phyloP scores from a whole-genome alignment of 371 early-diverging fungal genomes.

The Syncephalastrum sp. region DNA sequence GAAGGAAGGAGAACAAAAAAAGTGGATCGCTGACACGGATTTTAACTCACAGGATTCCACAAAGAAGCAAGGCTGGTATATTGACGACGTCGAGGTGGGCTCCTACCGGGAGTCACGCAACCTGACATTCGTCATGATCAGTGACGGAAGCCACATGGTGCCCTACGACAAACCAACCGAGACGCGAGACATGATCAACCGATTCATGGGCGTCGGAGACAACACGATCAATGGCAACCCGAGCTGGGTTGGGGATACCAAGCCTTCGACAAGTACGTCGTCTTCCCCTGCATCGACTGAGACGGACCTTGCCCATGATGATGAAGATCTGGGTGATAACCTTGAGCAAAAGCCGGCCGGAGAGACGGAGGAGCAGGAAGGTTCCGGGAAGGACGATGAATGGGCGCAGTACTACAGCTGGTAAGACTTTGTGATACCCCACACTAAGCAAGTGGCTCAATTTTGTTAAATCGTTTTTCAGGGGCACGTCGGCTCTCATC shows the following conservation, averaged over 20 bases:
- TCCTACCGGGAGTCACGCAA: slow-evolving; percentile 60
- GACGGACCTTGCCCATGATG: neutral
- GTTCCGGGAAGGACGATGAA: slow-evolving; percentile 1
- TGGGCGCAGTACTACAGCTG: slow-evolving; percentile 27
- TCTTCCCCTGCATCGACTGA: neutral
- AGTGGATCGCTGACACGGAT: neutral
- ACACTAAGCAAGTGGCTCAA: neutral
- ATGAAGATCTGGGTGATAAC: neutral
- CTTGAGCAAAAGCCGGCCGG: neutral
- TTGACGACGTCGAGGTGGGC: slow-evolving; percentile 61
- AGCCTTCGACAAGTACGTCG: neutral
- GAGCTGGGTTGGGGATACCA: slow-evolving; percentile 31
- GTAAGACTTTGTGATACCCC: slow-evolving; percentile 4
- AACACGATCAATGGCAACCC: slow-evolving; percentile 28
- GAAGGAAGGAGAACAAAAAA: slow-evolving; percentile 1
- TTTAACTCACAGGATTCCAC: slow-evolving; percentile 14
- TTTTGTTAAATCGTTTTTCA: neutral
- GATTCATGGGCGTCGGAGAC: slow-evolving; percentile 62
- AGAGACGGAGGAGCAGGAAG: neutral
- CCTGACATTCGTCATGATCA: slow-evolving; percentile 66
- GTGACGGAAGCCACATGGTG: slow-evolving; percentile 82
- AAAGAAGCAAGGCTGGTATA: slow-evolving; percentile 44
- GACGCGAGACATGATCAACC: slow-evolving; percentile 72
- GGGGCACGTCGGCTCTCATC: slow-evolving; percentile 32
- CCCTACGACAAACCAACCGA: slow-evolving; percentile 72